These are phyloP conservation scores for Abrus precatorius DNA, from an alignment of 306 rosid species.

Conservation along the genomic window DNA sequence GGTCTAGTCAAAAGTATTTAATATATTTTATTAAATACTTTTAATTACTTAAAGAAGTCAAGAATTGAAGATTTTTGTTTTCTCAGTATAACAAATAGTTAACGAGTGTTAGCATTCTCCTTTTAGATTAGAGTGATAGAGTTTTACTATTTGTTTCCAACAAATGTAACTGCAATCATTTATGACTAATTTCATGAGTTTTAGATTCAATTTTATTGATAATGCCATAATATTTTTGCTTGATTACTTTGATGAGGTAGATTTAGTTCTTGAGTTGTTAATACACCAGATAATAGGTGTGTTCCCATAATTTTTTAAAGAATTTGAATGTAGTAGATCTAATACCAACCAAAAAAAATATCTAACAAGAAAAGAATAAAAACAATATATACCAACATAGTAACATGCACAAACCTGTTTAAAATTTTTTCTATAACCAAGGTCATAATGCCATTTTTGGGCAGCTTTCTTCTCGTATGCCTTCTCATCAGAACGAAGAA, in stretches of 20 bases:
- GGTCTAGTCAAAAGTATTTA: not conserved
- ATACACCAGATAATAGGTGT: not conserved
- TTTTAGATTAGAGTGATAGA: not conserved
- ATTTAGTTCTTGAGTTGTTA: not conserved
- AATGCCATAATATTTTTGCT: not conserved
- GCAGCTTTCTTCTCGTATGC: conserved; percentile 82
- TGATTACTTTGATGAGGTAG: not conserved
- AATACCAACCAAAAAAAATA: not conserved
- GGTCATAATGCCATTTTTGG: conserved; percentile 85
- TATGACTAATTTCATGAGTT: not conserved
- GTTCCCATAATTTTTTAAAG: not conserved
- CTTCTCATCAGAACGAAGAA: conserved; percentile 52
- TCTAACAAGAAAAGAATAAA: not conserved
- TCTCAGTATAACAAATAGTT: not conserved
- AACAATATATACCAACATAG: not conserved
- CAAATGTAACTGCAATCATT: not conserved
- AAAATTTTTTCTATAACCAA: conserved; percentile 76
- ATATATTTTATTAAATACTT: not conserved
- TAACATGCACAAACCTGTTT: conserved; percentile 67
- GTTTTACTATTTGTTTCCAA: not conserved
- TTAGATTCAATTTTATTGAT: not conserved
- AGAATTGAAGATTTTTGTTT: not conserved
- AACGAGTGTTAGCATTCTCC: not conserved
- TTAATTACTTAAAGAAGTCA: not conserved
- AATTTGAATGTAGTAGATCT: not conserved